Base-by-base conservation (phyloP, 371 early-diverging fungal genomes). In the Phascolomyces articulosus region DNA sequence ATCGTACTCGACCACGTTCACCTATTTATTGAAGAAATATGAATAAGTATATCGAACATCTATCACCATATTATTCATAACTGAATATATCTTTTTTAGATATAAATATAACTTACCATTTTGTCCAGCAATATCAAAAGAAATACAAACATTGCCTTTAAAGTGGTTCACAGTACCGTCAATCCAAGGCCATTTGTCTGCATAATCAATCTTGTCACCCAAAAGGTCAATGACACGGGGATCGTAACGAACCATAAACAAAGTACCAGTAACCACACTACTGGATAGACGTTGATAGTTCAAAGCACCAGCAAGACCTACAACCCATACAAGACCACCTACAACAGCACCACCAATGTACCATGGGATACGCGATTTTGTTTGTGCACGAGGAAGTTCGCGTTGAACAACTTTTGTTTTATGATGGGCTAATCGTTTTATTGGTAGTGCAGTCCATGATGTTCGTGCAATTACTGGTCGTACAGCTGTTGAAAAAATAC, bases 201-300 rank as follows among this genome's bases (percentile, higher is more conserved):
- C 79, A 74, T 86, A 90, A 70, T 85, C 83, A 49, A 90, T 77
- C 40, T 78, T 70, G 49, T 81, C 81, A 6, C 90, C 90, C n/a
- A 90, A 62, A 7, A 85, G 63, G 18, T 72, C 77, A 65, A 81
- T 75, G 10, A 85, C 85, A 31, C 79, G 75, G 29, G 76, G 80
- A 61, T 89, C 82, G 64, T 87, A 85, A 58, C 85, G 86, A 26
- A 87, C 85, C 61, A 80, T 84, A 70, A 89, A 89, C 40, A 89
- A 55, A 10, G 89, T 88, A 21, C 85, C 86, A 24, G 85, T 78
- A 34, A 90, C 88, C 38, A 86, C 84, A 60, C 83, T 83, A 21
- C 86, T 87, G 9, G 84, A 85, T n/a, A 83, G 69, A 7, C 87
- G 83, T 59, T 90, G 88, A 58, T 89, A 85, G 60, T 90, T 90